These are phyloP conservation scores for Phaseolus lunatus DNA, from an alignment of 306 rosid species.

Conservation along the genomic window DNA sequence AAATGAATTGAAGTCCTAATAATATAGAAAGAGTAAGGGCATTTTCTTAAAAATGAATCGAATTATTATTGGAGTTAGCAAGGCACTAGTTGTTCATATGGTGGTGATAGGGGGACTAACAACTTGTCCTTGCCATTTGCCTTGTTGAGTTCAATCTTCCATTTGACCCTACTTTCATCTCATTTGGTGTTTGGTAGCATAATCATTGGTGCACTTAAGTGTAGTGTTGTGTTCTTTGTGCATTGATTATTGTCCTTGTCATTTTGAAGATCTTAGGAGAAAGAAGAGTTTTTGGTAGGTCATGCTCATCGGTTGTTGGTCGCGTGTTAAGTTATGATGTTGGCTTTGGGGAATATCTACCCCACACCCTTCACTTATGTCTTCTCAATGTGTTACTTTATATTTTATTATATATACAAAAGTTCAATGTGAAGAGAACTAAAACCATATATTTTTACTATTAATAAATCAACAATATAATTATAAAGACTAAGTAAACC, in stretches of 20 bases:
- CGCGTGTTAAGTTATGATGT: no score
- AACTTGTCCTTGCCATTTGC: background rate
- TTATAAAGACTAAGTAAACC: no score
- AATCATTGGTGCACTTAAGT: background rate
- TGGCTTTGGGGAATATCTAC: background rate
- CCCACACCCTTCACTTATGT: background rate
- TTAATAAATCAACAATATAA: no score
- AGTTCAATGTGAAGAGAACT: no score
- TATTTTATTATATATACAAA: no score
- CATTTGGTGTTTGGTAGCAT: slow-evolving; percentile 12
- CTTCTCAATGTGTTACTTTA: no score
- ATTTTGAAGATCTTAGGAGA: background rate
- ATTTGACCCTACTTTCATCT: background rate
- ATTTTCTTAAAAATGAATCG: background rate
- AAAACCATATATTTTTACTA: no score
- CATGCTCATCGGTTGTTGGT: background rate
- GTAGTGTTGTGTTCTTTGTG: background rate
- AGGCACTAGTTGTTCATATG: background rate
- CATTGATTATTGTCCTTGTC: background rate
- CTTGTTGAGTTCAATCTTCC: slow-evolving; percentile 1
- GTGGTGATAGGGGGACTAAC: background rate
- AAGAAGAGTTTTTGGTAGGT: background rate
- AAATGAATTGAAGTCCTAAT: no score
- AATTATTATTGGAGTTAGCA: background rate
- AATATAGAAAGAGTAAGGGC: no score